These are phyloP conservation scores for Diplocarpon mali DNA, from an alignment of 2,329 filamentous ascomycete species.

Conservation along the genomic window DNA sequence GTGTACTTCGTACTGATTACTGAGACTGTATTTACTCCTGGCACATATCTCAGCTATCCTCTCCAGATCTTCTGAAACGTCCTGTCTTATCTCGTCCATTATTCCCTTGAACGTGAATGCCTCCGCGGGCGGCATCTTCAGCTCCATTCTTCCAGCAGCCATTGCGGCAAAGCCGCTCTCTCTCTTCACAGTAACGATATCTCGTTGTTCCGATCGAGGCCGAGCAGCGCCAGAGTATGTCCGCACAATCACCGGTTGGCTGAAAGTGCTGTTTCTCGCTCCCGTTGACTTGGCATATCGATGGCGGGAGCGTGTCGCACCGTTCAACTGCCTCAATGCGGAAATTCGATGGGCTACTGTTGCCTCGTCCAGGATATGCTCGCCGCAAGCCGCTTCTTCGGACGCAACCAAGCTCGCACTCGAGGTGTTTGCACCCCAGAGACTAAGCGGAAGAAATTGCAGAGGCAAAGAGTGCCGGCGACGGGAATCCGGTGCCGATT, in stretches of 20 bases:
- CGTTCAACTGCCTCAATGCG: conserved; percentile 47
- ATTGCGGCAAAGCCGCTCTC: conserved; percentile 18
- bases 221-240: conserved; percentile 44
- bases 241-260: conserved; percentile 54
- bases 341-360: conserved; percentile 47
- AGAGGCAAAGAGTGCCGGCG: conserved; percentile 25
- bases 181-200: conserved; percentile 21
- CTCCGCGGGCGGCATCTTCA: conserved; percentile 48
- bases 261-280: conserved; percentile 45
- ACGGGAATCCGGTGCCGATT: conserved; percentile 18
- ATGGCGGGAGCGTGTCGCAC: conserved; percentile 28
- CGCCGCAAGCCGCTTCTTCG: conserved; percentile 26
- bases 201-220: conserved; percentile 25
- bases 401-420: conserved; percentile 25
- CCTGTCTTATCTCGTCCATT: conserved; percentile 41
- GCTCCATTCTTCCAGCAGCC: conserved; percentile 20
- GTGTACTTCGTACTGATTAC: conserved; percentile 57
- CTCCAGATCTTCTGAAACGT: conserved; percentile 47
- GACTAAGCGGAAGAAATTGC: conserved; percentile 23
- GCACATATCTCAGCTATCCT: conserved; percentile 58
- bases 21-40: conserved; percentile 51
- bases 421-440: conserved; percentile 26
- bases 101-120: conserved; percentile 56
- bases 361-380: conserved; percentile 38
- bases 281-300: conserved; percentile 46